Conservation (phyloP, 441 rosid species). For the Gossypium schwendimanii region DNA sequence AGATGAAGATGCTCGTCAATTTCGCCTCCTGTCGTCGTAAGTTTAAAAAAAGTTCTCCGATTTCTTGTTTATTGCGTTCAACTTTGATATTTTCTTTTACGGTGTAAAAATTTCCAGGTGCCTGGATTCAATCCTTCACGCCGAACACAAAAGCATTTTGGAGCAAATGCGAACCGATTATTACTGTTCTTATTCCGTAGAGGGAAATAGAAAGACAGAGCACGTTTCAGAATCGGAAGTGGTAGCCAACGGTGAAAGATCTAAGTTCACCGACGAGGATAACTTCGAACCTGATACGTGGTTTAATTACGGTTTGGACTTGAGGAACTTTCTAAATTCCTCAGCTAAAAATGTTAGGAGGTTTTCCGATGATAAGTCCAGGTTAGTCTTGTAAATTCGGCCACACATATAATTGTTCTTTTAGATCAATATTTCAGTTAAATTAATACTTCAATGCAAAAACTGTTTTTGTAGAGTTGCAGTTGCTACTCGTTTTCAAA, state of each 20-base stretch:
- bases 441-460: constrained; percentile 12
- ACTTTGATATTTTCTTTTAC: background rate
- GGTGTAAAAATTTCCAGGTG: constrained; percentile 35
- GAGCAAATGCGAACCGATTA: constrained; percentile 82
- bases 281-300: constrained; percentile 25
- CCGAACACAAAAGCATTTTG: constrained; percentile 70
- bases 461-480: constrained; percentile 42
- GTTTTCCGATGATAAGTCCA: constrained; percentile 35
- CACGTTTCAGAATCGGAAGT: constrained; percentile 19
- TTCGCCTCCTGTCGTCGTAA: constrained; percentile 68
- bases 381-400: constrained; percentile 23
- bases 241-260: constrained; percentile 25
- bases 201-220: constrained; percentile 6
- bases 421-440: constrained; percentile 12
- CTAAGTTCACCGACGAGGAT: constrained; percentile 20
- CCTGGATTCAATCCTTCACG: constrained; percentile 83
- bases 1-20: constrained; percentile 47
- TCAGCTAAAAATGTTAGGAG: constrained; percentile 30
- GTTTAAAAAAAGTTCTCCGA: constrained; percentile 12
- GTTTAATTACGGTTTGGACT: constrained; percentile 50
- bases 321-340: constrained; percentile 47
- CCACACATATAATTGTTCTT: constrained; percentile 1
- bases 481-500: constrained; percentile 85
- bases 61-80: background rate
- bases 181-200: constrained; percentile 33